phyloP scores from a whole-genome alignment of 176 grass and related monocot species.

The Pontederia paniculata region DNA sequence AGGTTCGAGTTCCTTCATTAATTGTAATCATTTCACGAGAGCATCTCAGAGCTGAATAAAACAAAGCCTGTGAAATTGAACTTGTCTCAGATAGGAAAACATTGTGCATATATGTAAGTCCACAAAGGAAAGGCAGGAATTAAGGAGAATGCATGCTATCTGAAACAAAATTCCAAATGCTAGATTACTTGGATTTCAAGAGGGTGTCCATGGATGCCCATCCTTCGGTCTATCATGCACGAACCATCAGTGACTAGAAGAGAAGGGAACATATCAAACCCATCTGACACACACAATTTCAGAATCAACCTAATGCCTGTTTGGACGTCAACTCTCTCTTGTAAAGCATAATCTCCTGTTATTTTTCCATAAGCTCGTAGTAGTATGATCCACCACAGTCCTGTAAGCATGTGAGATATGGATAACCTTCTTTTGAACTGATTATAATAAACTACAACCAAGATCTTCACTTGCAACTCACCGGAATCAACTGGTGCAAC shows the following conservation, averaged over 20 bases:
- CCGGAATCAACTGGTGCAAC: slow-evolving; percentile 96
- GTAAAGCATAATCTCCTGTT: slow-evolving; percentile 78
- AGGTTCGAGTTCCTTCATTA: slow-evolving; percentile 28
- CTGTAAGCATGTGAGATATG: slow-evolving; percentile 30
- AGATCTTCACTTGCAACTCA: slow-evolving; percentile 21
- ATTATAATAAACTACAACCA: slow-evolving; percentile 2
- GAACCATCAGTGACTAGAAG: slow-evolving; percentile 92
- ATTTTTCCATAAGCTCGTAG: slow-evolving; percentile 89
- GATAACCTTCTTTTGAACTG: not conserved
- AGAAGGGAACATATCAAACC: slow-evolving; percentile 96
- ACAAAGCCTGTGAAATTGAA: slow-evolving; percentile 23
- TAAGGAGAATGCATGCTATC: too few species aligned
- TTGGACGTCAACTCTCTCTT: slow-evolving; percentile 94
- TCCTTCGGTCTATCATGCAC: slow-evolving; percentile 95
- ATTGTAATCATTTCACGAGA: slow-evolving; percentile 27
- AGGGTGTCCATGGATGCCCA: slow-evolving; percentile 97
- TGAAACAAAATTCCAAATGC: not conserved
- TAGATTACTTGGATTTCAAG: slow-evolving; percentile 91
- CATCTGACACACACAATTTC: slow-evolving; percentile 91
- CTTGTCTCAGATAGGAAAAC: too few species aligned
- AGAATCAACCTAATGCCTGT: slow-evolving; percentile 81
- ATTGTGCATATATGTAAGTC: not conserved
- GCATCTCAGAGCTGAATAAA: slow-evolving; percentile 36
- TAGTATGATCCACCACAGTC: slow-evolving; percentile 97
- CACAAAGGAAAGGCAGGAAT: not conserved